Evolutionary conservation across 306 rosid genomes (phyloP), one percentile per base, ranked within the genome.

Genomic region (Fagus sylvatica): DNA sequence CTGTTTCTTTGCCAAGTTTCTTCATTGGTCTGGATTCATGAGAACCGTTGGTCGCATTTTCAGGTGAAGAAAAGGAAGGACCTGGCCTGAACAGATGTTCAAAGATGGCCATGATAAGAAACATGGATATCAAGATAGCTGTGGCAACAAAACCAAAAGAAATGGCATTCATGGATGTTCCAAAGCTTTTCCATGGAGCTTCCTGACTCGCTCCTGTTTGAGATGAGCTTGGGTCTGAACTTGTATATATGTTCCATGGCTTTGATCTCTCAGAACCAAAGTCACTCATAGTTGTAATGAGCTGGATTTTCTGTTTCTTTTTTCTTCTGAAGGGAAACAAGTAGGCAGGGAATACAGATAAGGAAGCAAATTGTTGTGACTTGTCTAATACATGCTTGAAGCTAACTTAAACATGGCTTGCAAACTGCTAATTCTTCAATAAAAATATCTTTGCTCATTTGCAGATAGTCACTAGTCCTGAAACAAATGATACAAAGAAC

Each of bases 141-240:
- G 98, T 93, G 79, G 98, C 98, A 83, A 93, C 98, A 85, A 93
- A 91, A 33, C 98, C 97, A 62, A 87, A 88, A 53, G 96, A 93
- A 75, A 93, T 88, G 65, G 97, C 97, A 81, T 89, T 90, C 97
- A 93, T 93, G 5, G 97, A 93, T 71, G 97, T 85, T 43, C 97
- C 98, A 71, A 89, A 86, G 81, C 83, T 87, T 67, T 79, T 91
- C 98, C 97, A 93, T 60, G 90, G 85, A 80, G 80, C 85, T 81
- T 89, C 90, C 62, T 83, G 87, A 76, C 84, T 90, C 72, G 79
- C 75, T 73, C 81, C 87, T 61, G 82, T 49, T 79, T 88, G 91
- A 79, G 96, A 80, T 56, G 94, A 85, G 51, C 83, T 78, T 61
- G 88, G 80, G 13, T 87, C 87, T 85, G 95, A 59, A 41, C 83